phyloP scores from a whole-genome alignment of 352 stramenopile genomes.

The Globisporangium acanthophoron region DNA sequence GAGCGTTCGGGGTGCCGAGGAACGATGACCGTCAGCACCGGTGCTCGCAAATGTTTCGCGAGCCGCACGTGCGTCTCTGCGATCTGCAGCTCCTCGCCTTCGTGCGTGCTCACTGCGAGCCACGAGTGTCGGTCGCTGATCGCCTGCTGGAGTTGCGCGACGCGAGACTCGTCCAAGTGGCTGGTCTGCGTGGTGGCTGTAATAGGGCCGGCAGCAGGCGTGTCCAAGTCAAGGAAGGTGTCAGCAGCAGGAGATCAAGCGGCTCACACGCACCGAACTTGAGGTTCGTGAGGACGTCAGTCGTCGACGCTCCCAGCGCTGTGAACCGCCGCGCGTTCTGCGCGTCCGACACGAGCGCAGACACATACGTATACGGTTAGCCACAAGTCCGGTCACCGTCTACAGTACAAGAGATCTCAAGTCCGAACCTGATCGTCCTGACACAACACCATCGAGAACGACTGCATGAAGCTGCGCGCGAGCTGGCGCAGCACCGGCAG shows the following conservation, averaged over 20 bases:
- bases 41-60: constrained; percentile 4
- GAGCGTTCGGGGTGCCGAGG: constrained; percentile 52
- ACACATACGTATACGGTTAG: background rate
- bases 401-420: background rate
- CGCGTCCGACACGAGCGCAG: background rate
- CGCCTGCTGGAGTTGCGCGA: constrained; percentile 8
- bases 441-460: constrained; percentile 57
- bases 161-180: background rate
- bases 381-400: background rate
- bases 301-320: constrained; percentile 27
- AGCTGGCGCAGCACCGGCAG: constrained; percentile 26
- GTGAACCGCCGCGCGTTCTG: constrained; percentile 49
- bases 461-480: constrained; percentile 19
- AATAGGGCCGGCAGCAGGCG: background rate
- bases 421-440: constrained; percentile 45
- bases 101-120: constrained; percentile 63
- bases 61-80: constrained; percentile 31
- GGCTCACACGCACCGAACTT: constrained; percentile 53
- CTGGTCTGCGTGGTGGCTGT: background rate
- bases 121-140: constrained; percentile 32
- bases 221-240: background rate
- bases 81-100: constrained; percentile 53
- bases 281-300: constrained; percentile 42
- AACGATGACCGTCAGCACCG: constrained; percentile 46
- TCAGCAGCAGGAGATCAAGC: background rate